A percentile compares a stretch with the other conserved stretches of the same genome.
These are phyloP conservation scores for Penicillium nucicola DNA, from an alignment of 495 filamentous ascomycete species.

Conservation along the genomic window DNA sequence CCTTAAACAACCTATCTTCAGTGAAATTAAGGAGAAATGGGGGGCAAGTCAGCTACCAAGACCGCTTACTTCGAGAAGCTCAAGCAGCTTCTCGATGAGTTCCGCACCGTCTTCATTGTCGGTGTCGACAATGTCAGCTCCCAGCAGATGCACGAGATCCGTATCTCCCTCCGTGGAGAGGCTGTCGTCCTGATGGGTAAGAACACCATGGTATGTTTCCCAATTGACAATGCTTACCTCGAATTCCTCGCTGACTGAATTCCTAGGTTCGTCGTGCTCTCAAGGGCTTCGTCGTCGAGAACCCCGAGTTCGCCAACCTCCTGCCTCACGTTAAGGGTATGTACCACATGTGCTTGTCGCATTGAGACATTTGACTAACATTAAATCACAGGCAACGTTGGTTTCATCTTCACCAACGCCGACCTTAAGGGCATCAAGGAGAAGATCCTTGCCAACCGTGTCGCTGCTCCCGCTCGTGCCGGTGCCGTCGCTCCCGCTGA, in stretches of 20 bases:
- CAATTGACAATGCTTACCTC: background rate
- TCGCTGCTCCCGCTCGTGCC: conserved; percentile 94
- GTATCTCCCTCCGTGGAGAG: conserved; percentile 78
- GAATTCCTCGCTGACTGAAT: conserved; percentile 11
- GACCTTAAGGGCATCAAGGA: conserved; percentile 89
- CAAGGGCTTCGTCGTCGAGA: conserved; percentile 87
- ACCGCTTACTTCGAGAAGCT: conserved; percentile 99
- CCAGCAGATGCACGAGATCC: conserved; percentile 99
- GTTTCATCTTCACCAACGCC: conserved; percentile 98
- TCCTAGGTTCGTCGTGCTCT: conserved; percentile 87
- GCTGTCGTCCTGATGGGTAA: conserved; percentile 98
- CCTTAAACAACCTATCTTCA: conserved; percentile 99
- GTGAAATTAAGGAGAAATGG: conserved; percentile 89
- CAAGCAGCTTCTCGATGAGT: conserved; percentile 86
- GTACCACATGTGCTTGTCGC: conserved; percentile 3
- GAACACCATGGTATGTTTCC: conserved; percentile 86
- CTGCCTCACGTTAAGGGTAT: conserved; percentile 87
- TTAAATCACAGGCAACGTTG: conserved; percentile 71
- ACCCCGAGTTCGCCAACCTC: conserved; percentile 95
- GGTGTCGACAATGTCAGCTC: conserved; percentile 94
- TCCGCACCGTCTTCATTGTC: conserved; percentile 96
- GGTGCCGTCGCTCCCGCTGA: conserved; percentile 91
- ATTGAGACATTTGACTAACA: conserved; percentile 1
- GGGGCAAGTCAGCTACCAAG: conserved; percentile 94
- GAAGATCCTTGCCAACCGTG: conserved; percentile 94